Percentiles rank a stretch among this genome's conserved stretches.
Evolutionary conservation across 768 basidiomycete species (phyloP).

Genomic region (Boletus rufocinnamomeus): DNA sequence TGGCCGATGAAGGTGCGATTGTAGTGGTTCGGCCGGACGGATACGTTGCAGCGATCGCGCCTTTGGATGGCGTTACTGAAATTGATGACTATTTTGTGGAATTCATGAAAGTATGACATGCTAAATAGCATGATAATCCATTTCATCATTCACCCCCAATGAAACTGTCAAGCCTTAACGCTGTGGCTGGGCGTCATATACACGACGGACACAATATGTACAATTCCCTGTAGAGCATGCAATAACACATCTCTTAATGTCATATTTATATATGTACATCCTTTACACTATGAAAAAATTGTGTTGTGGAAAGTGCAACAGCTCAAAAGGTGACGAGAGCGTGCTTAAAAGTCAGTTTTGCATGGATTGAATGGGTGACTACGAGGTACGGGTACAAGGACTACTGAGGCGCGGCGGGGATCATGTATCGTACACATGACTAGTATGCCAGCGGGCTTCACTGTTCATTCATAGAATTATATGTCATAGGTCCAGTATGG

Average conservation of each 20-base stretch:
- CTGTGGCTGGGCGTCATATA: not conserved
- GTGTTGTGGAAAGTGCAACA: too few species aligned
- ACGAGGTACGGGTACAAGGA: too few species aligned
- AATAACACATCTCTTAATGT: not conserved
- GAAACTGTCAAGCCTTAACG: not conserved
- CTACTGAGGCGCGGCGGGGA: too few species aligned
- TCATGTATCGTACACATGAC: too few species aligned
- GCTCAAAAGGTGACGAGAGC: too few species aligned
- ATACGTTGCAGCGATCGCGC: constrained; percentile 58
- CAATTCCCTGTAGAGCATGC: not conserved
- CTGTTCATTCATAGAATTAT: too few species aligned
- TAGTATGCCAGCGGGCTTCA: too few species aligned
- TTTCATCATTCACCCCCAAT: not conserved
- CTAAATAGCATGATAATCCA: not conserved
- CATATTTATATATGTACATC: not conserved
- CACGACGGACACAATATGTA: not conserved
- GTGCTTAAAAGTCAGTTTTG: too few species aligned
- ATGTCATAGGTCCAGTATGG: too few species aligned
- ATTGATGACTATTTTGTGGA: constrained; percentile 50
- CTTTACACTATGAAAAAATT: too few species aligned
- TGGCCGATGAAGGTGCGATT: constrained; percentile 29
- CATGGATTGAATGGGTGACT: too few species aligned
- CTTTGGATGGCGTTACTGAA: constrained; percentile 41
- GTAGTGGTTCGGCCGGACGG: constrained; percentile 43
- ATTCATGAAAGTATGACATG: constrained; percentile 37